Evolutionary conservation across 352 stramenopile genomes (phyloP), one percentile per base, ranked within the genome.

Genomic region (Saprolegnia parasitica): DNA sequence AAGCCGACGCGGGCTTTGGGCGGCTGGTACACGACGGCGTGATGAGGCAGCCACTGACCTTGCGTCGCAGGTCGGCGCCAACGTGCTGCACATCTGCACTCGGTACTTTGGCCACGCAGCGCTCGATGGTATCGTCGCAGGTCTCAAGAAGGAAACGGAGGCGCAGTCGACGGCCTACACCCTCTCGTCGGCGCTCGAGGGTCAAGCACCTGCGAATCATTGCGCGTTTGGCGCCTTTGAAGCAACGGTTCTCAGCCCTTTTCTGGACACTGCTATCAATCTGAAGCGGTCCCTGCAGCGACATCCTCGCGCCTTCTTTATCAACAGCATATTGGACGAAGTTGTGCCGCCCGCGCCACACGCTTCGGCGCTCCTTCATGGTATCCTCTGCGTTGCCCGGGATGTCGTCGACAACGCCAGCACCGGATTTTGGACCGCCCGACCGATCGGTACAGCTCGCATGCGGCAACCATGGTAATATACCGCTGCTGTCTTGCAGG

Each of bases 161-260:
- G 46, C 63, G 9, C 54, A 49, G 46, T n/a, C 63, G 8, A 13
- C 45, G 20, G 9, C 29, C n/a, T 70, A 70, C 54, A 70, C 63
- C 5, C 49, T 70, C 37, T 40, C 63, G 21, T 15, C 63, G 15
- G 63, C 63, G 21, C 47, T 70, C 15, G 32, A 23, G 11, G 63
- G 63, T 9, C 63, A 70, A 54, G 35, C 35, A 70, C 63, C 42
- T 39, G 46, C 54, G 29, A 61, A 8, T n/a, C 24, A 35, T 35
- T 6, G 2, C 29, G 29, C 29, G n/a, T 42, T 70, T 1, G 21
- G 5, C 20, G 21, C 21, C 4, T 70, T 70, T 29, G 42, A 70
- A 63, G n/a, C 46, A 10, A 29, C 29, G 2, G 21, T n/a, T 39
- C 40, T 70, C 23, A 5, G 8, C 1, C 63, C 49, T 10, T 70